Evolutionary conservation across 2,329 filamentous ascomycete genomes (phyloP).

Genomic region (Emericellopsis cladophorae): DNA sequence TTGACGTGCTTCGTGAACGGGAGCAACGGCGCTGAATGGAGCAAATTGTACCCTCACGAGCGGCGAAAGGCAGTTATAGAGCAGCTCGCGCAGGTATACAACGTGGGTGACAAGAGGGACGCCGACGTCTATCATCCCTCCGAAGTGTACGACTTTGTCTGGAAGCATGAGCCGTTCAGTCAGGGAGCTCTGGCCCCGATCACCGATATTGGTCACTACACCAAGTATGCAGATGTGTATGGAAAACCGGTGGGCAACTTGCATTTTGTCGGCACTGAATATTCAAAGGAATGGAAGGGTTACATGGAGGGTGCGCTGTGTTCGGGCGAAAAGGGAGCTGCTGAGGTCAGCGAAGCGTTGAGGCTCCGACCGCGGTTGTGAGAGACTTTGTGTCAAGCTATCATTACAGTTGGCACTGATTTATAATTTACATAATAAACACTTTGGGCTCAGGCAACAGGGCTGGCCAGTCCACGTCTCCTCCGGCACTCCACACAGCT

Average conservation of each 20-base stretch:
- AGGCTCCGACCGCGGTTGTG: background rate
- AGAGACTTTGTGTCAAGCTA: background rate
- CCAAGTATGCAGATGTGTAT: conserved; percentile 12
- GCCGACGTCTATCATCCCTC: conserved; percentile 8
- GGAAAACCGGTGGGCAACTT: conserved; percentile 21
- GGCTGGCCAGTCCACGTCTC: conserved; percentile 1
- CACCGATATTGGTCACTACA: conserved; percentile 15
- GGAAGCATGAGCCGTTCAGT: conserved; percentile 19
- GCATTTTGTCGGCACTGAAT: conserved; percentile 38
- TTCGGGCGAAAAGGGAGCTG: conserved; percentile 27
- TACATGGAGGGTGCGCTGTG: conserved; percentile 38
- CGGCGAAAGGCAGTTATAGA: conserved; percentile 17
- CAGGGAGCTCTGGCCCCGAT: conserved; percentile 20
- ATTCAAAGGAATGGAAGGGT: conserved; percentile 32
- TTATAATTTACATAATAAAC: conserved; percentile 2
- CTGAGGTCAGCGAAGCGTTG: conserved; percentile 18
- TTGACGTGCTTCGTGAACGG: conserved; percentile 30
- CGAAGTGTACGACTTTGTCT: conserved; percentile 18
- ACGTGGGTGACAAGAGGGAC: conserved; percentile 7
- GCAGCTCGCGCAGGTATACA: conserved; percentile 18
- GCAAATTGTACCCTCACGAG: conserved; percentile 10
- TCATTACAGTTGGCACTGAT: background rate
- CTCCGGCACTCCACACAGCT: conserved; percentile 1
- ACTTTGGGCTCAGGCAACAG: conserved; percentile 1
- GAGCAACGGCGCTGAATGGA: conserved; percentile 20